Percentiles rank a stretch among this genome's conserved stretches.
Conservation (phyloP, 306 rosid genomes). For the Malus asiatica region DNA sequence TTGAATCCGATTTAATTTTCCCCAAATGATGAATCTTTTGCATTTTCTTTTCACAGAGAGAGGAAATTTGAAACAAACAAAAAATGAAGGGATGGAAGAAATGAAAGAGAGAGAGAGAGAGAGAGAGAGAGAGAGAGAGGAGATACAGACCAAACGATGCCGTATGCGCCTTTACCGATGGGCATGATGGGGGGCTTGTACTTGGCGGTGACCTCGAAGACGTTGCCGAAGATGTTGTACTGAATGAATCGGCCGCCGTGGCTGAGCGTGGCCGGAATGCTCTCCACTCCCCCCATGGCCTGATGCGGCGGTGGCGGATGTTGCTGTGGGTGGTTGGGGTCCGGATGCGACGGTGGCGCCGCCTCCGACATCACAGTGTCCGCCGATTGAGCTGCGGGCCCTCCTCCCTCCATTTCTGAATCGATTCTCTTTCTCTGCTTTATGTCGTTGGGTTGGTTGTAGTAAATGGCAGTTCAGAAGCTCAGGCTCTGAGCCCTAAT, state of each 20-base stretch:
- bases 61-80: not conserved
- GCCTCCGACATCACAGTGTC: constrained; percentile 80
- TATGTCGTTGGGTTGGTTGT: not conserved
- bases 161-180: constrained; percentile 95
- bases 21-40: not conserved
- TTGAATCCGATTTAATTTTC: not conserved
- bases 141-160: constrained; percentile 73
- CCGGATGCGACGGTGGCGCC: constrained; percentile 18
- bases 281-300: constrained; percentile 46
- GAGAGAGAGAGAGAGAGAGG: not conserved
- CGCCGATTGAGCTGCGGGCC: constrained; percentile 42
- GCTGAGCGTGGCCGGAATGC: constrained; percentile 84
- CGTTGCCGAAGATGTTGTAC: constrained; percentile 87
- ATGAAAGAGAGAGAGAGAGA: too few species aligned
- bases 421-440: not conserved
- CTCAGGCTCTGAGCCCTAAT: not conserved
- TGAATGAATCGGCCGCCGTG: constrained; percentile 91
- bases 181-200: constrained; percentile 98
- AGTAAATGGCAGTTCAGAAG: not conserved
- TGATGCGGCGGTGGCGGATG: constrained; percentile 18
- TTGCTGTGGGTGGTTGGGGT: constrained; percentile 19
- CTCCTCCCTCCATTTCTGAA: constrained; percentile 35
- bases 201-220: constrained; percentile 84
- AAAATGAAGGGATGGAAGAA: not conserved
- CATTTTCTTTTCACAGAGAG: not conserved